Evolutionary conservation across 805 yeast genomes (phyloP), one percentile per base, ranked within the genome.

Genomic region (Myxozyma mucilagina): DNA sequence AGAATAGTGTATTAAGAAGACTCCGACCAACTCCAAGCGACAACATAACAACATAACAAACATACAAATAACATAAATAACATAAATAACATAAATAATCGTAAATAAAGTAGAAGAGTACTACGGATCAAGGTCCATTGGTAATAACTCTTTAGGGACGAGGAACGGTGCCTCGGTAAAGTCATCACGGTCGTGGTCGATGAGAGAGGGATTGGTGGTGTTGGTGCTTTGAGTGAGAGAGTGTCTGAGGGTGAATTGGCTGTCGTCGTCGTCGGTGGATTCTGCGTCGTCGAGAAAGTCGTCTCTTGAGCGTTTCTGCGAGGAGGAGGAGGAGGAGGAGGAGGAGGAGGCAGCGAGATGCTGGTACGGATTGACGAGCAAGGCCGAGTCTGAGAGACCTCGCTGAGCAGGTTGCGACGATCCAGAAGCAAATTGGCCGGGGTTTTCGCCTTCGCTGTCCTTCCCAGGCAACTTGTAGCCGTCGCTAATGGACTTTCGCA

Each of bases 141-240:
- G n/a, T 20, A 62, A 18, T 1, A 31, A 38, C 29, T 56, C 61
- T 42, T 47, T 49, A 8, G 66, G 65, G 45, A 63, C 48, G 38
- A 63, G 45, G 20, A 63, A 63, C 5, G 64, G 61, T 20, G 66
- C 66, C 4, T 63, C 66, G 41, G 39, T 32, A 39, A 63, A 63
- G 29, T 63, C 66, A 24, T 44, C 39, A 20, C 18, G 49, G 5
- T 45, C 41, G 24, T 44, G 43, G 16, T 58, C 59, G 14, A 43
- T 31, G 36, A 48, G 42, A 3, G 35, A 43, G 7, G 32, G 38
- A n/a, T 14, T n/a, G n/a, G n/a, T n/a, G n/a, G 29, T 24, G 29
- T 24, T 24, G 29, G 4, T 24, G 29, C 29, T 24, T 24, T 4
- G 29, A 24, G 4, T 24, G 29, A 3, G 29, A 2, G 29, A 3